Evolutionary conservation across 2,329 filamentous ascomycete species (phyloP), one percentile per base, ranked within the genome.

Genomic region (Pestalotiopsis sp.): DNA sequence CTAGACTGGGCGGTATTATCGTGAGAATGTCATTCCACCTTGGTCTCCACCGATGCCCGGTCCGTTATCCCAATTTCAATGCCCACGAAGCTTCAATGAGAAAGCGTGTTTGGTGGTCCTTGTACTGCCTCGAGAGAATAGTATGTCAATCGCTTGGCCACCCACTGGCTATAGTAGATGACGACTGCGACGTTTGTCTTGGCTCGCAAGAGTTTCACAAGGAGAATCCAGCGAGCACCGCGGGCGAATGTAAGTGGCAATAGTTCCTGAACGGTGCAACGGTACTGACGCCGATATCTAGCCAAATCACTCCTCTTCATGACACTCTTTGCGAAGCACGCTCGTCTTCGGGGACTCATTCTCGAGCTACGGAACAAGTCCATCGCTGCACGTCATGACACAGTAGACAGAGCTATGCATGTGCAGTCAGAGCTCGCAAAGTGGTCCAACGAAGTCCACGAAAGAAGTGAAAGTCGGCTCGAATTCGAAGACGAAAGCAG

Each of bases 121-220:
- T 89, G 0, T 90, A 89, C 63, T 84, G 80, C 17, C 76, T 88
- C 0, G 87, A 89, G 58, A 80, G 87, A 61, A 84, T 87, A 68
- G 78, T 89, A 0, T 87, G 84, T 9, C 87, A 89, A 61, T 86
- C 86, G 0, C 81, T 89, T 2, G 87, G 87, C 0, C 78, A 88
- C 0, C 87, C 87, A 0, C 77, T 89, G 0, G 83, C 84, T 23
- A 84, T 90, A 12, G 83, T 83, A 65, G 87, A 89, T 69, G 84
- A 88, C 58, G 87, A 89, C 68, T 76, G 89, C 5, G 87, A 89
- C 71, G 87, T 89, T 1, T 89, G 87, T 70, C 86, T 86, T 68
- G 85, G 84, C 0, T 82, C 81, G 0, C 76, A 83, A 2, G 86
- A 89, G 71, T 75, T 75, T 2, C 86, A 88, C 69, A 69, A 71